Base-by-base conservation (phyloP, 345 rosid genomes). In the Citrus inodora region DNA sequence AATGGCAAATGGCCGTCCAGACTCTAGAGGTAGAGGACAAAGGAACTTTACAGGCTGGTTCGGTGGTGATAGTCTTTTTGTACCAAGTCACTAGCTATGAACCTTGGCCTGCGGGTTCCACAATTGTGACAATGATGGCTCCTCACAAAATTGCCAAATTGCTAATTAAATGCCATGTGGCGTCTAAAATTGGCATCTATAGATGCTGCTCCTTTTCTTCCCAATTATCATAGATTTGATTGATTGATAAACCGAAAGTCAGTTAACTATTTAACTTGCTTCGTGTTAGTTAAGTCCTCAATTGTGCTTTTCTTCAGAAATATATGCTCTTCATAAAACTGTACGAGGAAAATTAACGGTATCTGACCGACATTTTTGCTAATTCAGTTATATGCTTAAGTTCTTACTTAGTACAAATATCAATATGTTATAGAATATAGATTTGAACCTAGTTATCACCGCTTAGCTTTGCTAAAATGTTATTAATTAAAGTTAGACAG, bases 41-140 rank as follows among this genome's bases (percentile, higher is more conserved):
- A 48, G 14, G 51, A 76, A 60, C 78, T 76, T 76, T 76, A 70
- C 71, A 76, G 78, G 51, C 51, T 76, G 78, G 78, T 76, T 51
- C 78, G 42, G 59, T 65, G 61, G n/a, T 22, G 37, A 22, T 65
- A 9, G 19, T 19, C 40, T 19, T 42, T 62, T 61, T 19, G 17
- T n/a, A 2, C 3, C 0, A 7, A 25, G 14, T 27, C 38, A 32
- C 27, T 30, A 46, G 51, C 51, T 46, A n/a, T 1, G 58, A 56
- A 9, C 64, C 75, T 32, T 16, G 21, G 4, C 3, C 28, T 7
- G 56, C 35, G 67, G 67, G 70, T 62, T 62, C 70, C 77, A 42
- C 59, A 27, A 42, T 38, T 25, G 25, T 38, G 35, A 8, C 60
- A 6, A 42, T 46, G 22, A 30, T 61, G 58, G 59, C 56, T 42